Base-by-base conservation (phyloP, 192 early-diverging fungal species). In the Backusella australiensis region DNA sequence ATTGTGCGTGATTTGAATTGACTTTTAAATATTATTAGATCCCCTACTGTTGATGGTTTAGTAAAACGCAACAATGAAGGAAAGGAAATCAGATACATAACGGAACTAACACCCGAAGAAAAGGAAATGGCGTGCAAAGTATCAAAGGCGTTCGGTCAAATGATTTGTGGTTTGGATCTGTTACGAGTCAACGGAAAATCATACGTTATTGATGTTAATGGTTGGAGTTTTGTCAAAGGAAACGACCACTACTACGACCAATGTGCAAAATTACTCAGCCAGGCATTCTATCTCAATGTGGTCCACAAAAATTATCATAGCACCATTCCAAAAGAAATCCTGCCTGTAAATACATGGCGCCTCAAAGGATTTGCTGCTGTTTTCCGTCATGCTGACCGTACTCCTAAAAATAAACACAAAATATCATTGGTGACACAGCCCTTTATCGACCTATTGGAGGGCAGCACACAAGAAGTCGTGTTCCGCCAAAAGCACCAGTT, bases 141-240 rank as follows among this genome's bases (percentile, higher is more conserved):
- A 34, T 91, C 88, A 46, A 75, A 82, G 15, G 91, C 94, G 19
- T 99, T 99, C 83, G 94, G 94, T 6, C 97, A 99, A 80, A 93
- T 91, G 32, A 93, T 99, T 4, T 99, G 97, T 83, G 97, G 97
- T 0, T 96, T 98, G 80, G 97, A 99, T 82, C 83, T 97, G 21
- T 80, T 99, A 78, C 90, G 97, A 9, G 92, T 93, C 12, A 83
- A 85, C 44, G 95, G 94, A 26, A 81, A 86, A 71, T 95, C 95
- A 19, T 93, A 93, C 81, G 96, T 99, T 6, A 98, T 99, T 78
- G 97, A 99, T 82, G 96, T 99, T 75, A 99, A 99, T 74, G 97
- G 97, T 15, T 99, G 97, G 97, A 95, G 93, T 56, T 99, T 99
- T 86, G 97, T 99, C 70, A 99, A 99, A 82, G 96, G 96, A 67